Percentiles rank a stretch among this genome's conserved stretches.
Evolutionary conservation across 2,329 filamentous ascomycete genomes (phyloP).

Genomic region (Arthrobotrys conoides): DNA sequence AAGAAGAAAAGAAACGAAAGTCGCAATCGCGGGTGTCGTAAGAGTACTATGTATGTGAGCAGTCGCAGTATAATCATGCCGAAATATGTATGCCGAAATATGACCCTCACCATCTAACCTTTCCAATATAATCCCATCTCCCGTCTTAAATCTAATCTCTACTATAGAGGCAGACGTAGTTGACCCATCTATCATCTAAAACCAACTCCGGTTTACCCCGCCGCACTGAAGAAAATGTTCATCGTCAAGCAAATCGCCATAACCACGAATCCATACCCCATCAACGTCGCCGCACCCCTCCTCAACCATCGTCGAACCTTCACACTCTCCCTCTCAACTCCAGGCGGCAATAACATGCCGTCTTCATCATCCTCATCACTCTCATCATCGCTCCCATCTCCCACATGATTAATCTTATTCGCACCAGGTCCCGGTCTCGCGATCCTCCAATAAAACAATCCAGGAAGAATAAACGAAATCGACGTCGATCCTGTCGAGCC

Average conservation of each 20-base stretch:
- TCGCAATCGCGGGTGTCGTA: neutral
- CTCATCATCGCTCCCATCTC: slow-evolving; percentile 76
- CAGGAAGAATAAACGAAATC: slow-evolving; percentile 96
- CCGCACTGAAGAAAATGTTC: slow-evolving; percentile 81
- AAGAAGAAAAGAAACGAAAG: neutral
- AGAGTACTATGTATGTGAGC: neutral
- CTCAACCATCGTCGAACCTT: slow-evolving; percentile 77
- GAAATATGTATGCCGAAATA: neutral
- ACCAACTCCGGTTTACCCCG: neutral
- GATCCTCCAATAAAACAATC: slow-evolving; percentile 98
- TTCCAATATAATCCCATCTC: slow-evolving; percentile 68
- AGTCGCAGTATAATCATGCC: neutral
- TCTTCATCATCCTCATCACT: slow-evolving; percentile 69
- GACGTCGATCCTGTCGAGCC: slow-evolving; percentile 94
- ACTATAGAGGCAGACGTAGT: too few relatives aligned
- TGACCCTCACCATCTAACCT: slow-evolving; percentile 65
- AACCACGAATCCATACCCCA: slow-evolving; percentile 85
- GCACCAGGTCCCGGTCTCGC: slow-evolving; percentile 91
- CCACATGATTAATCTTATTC: slow-evolving; percentile 88
- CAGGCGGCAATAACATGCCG: slow-evolving; percentile 70
- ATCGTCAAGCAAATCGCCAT: slow-evolving; percentile 90
- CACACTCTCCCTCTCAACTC: slow-evolving; percentile 72
- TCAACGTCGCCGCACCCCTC: slow-evolving; percentile 80
- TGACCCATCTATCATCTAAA: slow-evolving; percentile 69
- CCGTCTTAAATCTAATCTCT: too few relatives aligned